phyloP scores from a whole-genome alignment of 2,329 filamentous ascomycete species.

The Coniella vitis region DNA sequence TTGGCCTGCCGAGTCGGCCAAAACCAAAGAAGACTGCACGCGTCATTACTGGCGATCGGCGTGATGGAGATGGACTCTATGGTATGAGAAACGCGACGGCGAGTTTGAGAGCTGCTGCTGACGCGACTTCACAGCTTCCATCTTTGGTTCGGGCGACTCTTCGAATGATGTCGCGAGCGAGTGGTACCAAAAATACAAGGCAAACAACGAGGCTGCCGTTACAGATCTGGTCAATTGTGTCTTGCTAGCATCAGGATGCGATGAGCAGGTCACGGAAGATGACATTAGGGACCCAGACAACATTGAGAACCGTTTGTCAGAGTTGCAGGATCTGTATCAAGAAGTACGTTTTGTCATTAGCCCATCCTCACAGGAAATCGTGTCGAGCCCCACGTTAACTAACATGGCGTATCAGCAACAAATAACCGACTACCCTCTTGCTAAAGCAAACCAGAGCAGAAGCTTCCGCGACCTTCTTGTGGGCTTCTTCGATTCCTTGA shows the following conservation, averaged over 20 bases:
- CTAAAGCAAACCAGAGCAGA: slow-evolving; percentile 67
- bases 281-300: slow-evolving; percentile 90
- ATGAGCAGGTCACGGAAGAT: slow-evolving; percentile 68
- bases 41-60: slow-evolving; percentile 39
- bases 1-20: slow-evolving; percentile 41
- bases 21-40: slow-evolving; percentile 52
- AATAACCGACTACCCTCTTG: slow-evolving; percentile 85
- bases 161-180: slow-evolving; percentile 51
- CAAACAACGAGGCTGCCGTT: slow-evolving; percentile 47
- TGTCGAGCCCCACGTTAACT: slow-evolving; percentile 9
- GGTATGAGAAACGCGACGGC: slow-evolving; percentile 29
- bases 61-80: slow-evolving; percentile 48
- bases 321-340: slow-evolving; percentile 85
- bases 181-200: slow-evolving; percentile 53
- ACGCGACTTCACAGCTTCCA: slow-evolving; percentile 44
- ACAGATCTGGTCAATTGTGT: slow-evolving; percentile 62
- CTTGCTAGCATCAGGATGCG: slow-evolving; percentile 69
- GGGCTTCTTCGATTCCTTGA: slow-evolving; percentile 70
- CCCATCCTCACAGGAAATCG: no score
- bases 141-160: slow-evolving; percentile 54
- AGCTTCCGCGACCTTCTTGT: slow-evolving; percentile 73
- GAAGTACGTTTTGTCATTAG: slow-evolving; percentile 54
- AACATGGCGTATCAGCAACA: slow-evolving; percentile 45
- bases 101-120: slow-evolving; percentile 18
- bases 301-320: slow-evolving; percentile 66